Conservation (phyloP, 139 green algal genomes). For the Nannochloris sp. region DNA sequence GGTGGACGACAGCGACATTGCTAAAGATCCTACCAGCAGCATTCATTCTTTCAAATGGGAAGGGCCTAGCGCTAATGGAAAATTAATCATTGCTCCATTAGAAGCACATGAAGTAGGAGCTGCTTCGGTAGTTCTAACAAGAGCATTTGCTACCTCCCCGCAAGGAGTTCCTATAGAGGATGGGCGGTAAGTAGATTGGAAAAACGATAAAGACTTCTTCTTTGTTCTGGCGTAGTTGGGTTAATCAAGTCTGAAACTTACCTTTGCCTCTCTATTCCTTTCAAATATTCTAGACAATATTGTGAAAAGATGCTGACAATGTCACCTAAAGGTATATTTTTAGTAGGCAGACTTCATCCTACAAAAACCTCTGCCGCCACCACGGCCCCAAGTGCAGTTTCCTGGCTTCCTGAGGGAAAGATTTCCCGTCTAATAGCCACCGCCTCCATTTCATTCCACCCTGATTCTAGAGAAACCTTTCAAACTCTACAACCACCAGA, state of each 20-base stretch:
- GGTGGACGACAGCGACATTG: no score
- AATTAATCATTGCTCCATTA: background rate
- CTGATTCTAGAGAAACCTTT: constrained; percentile 6
- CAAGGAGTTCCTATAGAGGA: background rate
- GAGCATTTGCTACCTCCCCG: background rate
- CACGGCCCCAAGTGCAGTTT: no score
- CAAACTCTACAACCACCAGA: background rate
- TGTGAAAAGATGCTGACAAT: background rate
- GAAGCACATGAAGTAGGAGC: background rate
- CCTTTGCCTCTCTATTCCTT: no score
- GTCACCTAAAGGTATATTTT: background rate
- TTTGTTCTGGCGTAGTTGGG: no score
- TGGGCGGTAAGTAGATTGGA: background rate
- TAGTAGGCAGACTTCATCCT: background rate
- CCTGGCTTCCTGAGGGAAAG: background rate
- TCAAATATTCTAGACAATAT: background rate
- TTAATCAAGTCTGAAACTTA: no score
- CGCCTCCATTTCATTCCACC: background rate
- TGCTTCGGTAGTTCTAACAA: background rate
- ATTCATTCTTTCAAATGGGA: background rate
- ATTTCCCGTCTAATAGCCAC: background rate
- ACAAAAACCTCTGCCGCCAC: background rate
- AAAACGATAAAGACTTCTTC: no score
- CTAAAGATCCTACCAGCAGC: no score
- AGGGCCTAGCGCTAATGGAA: background rate